phyloP scores from a whole-genome alignment of 2,329 filamentous ascomycete species.

The Phyllosticta citribraziliensis region DNA sequence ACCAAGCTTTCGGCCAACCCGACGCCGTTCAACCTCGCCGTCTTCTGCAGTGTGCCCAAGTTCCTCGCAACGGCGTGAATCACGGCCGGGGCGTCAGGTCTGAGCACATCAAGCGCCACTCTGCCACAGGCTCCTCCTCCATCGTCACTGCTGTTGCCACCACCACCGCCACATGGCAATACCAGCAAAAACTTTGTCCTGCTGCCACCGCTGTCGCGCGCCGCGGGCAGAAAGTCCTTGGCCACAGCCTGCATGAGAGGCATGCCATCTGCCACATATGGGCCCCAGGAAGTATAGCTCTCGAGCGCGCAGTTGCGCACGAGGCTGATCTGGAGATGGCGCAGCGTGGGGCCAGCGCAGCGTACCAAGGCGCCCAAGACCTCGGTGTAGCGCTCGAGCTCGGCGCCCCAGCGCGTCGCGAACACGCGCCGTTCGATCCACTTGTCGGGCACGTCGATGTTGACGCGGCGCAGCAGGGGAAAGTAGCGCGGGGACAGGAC shows the following conservation, averaged over 20 bases:
- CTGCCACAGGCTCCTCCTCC: neutral
- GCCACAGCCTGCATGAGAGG: slow-evolving; percentile 4
- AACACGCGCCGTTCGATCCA: slow-evolving; percentile 3
- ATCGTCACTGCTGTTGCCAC: neutral
- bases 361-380: neutral
- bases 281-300: slow-evolving; percentile 9
- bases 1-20: neutral
- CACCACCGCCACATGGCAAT: slow-evolving; percentile 1
- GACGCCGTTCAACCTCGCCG: slow-evolving; percentile 6
- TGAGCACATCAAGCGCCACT: slow-evolving; percentile 6
- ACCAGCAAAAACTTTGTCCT: neutral
- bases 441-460: slow-evolving; percentile 10
- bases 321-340: slow-evolving; percentile 5
- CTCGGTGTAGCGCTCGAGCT: neutral
- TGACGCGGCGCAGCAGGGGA: slow-evolving; percentile 2
- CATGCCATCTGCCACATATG: slow-evolving; percentile 1
- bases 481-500: slow-evolving; percentile 7
- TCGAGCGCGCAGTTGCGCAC: slow-evolving; percentile 10
- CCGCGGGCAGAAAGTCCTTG: neutral
- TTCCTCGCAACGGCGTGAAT: slow-evolving; percentile 8
- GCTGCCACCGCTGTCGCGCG: neutral
- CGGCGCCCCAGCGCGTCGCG: slow-evolving; percentile 4
- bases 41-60: slow-evolving; percentile 4
- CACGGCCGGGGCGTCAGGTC: slow-evolving; percentile 6
- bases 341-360: neutral